phyloP scores from a whole-genome alignment of 495 filamentous ascomycete genomes.

The Achaetomiella virescens region DNA sequence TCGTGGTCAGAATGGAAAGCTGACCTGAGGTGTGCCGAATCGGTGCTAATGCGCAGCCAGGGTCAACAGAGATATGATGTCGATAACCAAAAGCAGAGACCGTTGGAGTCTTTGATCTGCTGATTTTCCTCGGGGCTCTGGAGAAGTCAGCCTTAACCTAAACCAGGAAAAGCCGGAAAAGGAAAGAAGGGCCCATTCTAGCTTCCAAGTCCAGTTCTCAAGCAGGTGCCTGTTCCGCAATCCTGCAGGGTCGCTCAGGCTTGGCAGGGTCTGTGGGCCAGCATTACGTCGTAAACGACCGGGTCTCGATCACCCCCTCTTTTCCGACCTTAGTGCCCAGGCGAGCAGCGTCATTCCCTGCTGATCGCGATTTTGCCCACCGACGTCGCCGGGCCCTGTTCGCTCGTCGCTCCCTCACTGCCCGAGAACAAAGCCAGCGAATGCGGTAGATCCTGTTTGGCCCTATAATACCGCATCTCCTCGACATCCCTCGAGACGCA shows the following conservation, averaged over 20 bases:
- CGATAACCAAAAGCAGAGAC: too few relatives aligned
- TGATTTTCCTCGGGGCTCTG: too few relatives aligned
- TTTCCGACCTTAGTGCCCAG: conserved; percentile 8
- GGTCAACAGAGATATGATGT: too few relatives aligned
- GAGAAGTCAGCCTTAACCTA: too few relatives aligned
- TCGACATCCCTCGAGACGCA: too few relatives aligned
- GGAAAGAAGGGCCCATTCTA: too few relatives aligned
- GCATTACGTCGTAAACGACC: conserved; percentile 21
- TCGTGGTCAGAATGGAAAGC: too few relatives aligned
- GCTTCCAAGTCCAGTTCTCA: too few relatives aligned
- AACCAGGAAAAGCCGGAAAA: too few relatives aligned
- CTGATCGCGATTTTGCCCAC: conserved; percentile 19
- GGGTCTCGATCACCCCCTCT: conserved; percentile 7
- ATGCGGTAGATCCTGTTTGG: background rate
- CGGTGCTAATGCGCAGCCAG: too few relatives aligned
- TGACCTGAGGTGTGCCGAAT: too few relatives aligned
- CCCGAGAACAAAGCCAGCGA: conserved; percentile 11
- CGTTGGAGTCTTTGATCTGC: too few relatives aligned
- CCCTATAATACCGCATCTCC: background rate
- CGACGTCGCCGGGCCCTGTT: background rate
- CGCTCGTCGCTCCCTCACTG: background rate
- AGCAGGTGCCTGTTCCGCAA: background rate
- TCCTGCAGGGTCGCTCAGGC: background rate
- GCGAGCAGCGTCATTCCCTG: conserved; percentile 30
- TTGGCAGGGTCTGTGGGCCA: conserved; percentile 14